phyloP scores from a whole-genome alignment of 441 rosid species.

The Pelargonium cotyledonis region DNA sequence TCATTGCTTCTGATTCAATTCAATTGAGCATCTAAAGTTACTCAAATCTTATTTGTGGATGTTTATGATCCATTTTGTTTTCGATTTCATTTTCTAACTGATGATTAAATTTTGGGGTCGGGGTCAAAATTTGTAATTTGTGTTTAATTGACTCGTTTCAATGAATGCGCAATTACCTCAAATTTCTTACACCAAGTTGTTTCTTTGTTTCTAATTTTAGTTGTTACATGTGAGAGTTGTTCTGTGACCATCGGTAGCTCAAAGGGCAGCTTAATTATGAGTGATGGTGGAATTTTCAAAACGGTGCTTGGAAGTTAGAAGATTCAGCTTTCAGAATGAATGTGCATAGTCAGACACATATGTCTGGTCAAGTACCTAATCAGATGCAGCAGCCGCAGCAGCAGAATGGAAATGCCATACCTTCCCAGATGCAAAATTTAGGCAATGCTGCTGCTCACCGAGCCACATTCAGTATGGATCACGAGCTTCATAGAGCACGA shows the following conservation, averaged over 20 bases:
- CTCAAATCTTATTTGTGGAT: not conserved
- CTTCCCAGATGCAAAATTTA: slow-evolving; percentile 63
- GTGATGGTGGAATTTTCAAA: not conserved
- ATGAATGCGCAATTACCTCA: not conserved
- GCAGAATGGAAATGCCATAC: slow-evolving; percentile 53
- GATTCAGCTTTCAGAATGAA: slow-evolving; percentile 44
- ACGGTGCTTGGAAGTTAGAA: slow-evolving; percentile 4
- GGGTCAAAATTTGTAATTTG: not conserved
- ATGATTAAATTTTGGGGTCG: not conserved
- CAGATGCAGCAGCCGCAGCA: slow-evolving; percentile 72
- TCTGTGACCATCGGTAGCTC: not conserved
- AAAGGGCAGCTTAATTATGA: not conserved
- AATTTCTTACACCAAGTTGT: not conserved
- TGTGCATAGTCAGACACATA: slow-evolving; percentile 54
- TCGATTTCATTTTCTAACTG: not conserved
- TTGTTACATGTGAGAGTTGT: not conserved
- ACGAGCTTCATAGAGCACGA: slow-evolving; percentile 50
- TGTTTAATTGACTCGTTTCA: slow-evolving; percentile 1
- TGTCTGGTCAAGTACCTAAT: slow-evolving; percentile 72
- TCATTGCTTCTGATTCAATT: not conserved
- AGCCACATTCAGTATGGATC: slow-evolving; percentile 21
- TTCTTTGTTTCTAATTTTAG: slow-evolving; percentile 3
- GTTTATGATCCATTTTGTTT: not conserved
- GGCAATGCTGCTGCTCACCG: slow-evolving; percentile 29
- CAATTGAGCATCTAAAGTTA: not conserved